These are phyloP conservation scores for Jackrogersella minutella DNA, from an alignment of 495 filamentous ascomycete genomes.

Conservation along the genomic window DNA sequence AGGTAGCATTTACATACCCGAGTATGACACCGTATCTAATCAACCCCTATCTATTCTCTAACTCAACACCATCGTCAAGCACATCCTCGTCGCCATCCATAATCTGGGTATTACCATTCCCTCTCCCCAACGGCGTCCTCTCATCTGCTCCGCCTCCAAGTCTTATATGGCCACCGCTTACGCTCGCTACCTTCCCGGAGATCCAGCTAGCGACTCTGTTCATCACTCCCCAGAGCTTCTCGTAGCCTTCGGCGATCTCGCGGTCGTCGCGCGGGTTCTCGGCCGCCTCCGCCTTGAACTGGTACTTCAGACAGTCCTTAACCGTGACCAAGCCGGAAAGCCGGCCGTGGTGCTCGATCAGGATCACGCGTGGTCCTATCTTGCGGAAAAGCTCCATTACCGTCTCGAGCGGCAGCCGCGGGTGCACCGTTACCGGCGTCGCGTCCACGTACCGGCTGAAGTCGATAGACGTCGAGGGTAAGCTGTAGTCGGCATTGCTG, in stretches of 20 bases:
- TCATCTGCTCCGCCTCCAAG: constrained; percentile 43
- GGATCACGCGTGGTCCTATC: constrained; percentile 91
- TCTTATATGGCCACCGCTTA: constrained; percentile 58
- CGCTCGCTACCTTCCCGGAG: constrained; percentile 56
- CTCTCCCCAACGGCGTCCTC: constrained; percentile 32
- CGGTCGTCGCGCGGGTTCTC: constrained; percentile 72
- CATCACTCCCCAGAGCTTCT: constrained; percentile 74
- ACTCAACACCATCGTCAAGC: constrained; percentile 64
- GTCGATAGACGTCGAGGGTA: constrained; percentile 71
- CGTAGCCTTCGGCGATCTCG: constrained; percentile 61
- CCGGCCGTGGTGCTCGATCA: constrained; percentile 88
- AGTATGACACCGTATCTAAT: not conserved
- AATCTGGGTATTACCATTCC: constrained; percentile 53
- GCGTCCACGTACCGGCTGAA: constrained; percentile 90
- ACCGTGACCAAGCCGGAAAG: constrained; percentile 89
- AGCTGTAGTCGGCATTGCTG: constrained; percentile 45
- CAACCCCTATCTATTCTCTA: constrained; percentile 57
- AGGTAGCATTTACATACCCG: not conserved
- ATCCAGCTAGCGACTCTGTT: constrained; percentile 65
- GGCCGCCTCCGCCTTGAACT: constrained; percentile 93
- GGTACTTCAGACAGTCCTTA: constrained; percentile 97
- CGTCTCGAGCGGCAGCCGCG: constrained; percentile 90
- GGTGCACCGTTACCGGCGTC: constrained; percentile 90
- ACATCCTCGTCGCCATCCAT: constrained; percentile 72
- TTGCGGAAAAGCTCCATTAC: constrained; percentile 99